Percentiles rank a stretch among this genome's conserved stretches.
Conservation (phyloP, 352 stramenopile species). For the Phytophthora ramorum region DNA sequence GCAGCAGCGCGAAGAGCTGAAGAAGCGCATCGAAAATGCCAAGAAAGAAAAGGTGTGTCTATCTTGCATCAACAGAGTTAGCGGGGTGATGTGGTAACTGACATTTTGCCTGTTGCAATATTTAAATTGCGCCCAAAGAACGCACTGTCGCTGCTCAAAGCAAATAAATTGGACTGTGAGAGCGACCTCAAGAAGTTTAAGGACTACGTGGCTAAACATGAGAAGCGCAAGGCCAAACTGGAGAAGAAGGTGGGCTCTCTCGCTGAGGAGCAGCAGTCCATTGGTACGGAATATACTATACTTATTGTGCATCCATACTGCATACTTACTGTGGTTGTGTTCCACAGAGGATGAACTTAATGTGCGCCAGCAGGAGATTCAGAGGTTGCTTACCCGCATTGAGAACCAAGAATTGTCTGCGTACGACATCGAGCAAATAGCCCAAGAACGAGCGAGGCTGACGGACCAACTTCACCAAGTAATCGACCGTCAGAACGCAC, state of each 20-base stretch:
- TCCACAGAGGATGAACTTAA: constrained; percentile 56
- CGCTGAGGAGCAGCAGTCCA: constrained; percentile 70
- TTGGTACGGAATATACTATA: constrained; percentile 53
- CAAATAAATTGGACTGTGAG: constrained; percentile 88
- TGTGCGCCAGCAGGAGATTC: constrained; percentile 65
- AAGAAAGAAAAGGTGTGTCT: constrained; percentile 70
- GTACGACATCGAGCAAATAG: constrained; percentile 79
- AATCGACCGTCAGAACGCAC: constrained; percentile 62
- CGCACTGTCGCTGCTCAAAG: constrained; percentile 74
- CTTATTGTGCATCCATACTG: neutral
- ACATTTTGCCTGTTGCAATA: constrained; percentile 1
- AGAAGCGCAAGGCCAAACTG: constrained; percentile 76
- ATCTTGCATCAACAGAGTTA: neutral
- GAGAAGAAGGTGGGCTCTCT: constrained; percentile 91
- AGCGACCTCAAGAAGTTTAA: constrained; percentile 94
- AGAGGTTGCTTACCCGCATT: constrained; percentile 66
- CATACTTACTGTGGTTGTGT: constrained; percentile 13
- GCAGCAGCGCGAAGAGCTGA: constrained; percentile 62
- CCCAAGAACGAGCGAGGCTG: constrained; percentile 71
- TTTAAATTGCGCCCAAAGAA: constrained; percentile 36
- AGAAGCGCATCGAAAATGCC: constrained; percentile 66
- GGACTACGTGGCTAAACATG: constrained; percentile 85
- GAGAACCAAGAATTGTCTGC: constrained; percentile 83
- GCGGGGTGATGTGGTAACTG: neutral
- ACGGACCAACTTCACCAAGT: constrained; percentile 78